Base-by-base conservation (phyloP, 768 basidiomycete genomes). In the Myochromella boudieri region DNA sequence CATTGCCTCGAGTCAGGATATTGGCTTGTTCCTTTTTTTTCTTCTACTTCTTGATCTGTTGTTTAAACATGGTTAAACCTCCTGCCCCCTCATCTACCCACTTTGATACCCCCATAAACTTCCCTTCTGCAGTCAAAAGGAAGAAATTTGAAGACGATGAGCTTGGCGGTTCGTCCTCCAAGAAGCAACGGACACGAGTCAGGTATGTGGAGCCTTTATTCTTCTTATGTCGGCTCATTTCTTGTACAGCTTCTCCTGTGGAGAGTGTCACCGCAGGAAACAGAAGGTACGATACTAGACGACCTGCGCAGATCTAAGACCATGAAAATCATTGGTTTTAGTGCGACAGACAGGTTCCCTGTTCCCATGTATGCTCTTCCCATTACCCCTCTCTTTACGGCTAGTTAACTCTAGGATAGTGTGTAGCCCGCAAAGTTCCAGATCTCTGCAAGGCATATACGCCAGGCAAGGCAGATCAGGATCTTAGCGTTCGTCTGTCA, bases 401-500 rank as follows among this genome's bases (percentile, higher is more conserved):
- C n/a, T n/a, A n/a, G n/a, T 59, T 26, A 56, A 46, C 17, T 55
- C 48, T 41, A 33, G 26, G n/a, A 37, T 42, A 92, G 85, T 93
- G 90, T 54, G 66, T 91, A 52, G 82, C 90, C 41, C 83, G 90
- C 60, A 92, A 91, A 64, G 88, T 93, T 0, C 90, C 90, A 24
- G 88, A 91, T 49, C 70, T 92, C 33, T 93, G 90, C 71, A 88
- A 88, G 62, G 84, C 90, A 0, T 93, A 93, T 60, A 91, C 87
- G 6, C 91, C 90, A 8, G 90, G 90, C 46, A 92, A 91, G 62
- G 74, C 81, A 12, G 91, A 92, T 64, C 86, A 90, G 60, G 89
- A 93, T 64, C 68, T 93, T 37, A 81, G 77, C 55, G 77, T 80
- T 33, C 84, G 90, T 39, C 67, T 93, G 32, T 72, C 84, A 28